phyloP scores from a whole-genome alignment of 805 yeast genomes.

The Lachancea sp. region DNA sequence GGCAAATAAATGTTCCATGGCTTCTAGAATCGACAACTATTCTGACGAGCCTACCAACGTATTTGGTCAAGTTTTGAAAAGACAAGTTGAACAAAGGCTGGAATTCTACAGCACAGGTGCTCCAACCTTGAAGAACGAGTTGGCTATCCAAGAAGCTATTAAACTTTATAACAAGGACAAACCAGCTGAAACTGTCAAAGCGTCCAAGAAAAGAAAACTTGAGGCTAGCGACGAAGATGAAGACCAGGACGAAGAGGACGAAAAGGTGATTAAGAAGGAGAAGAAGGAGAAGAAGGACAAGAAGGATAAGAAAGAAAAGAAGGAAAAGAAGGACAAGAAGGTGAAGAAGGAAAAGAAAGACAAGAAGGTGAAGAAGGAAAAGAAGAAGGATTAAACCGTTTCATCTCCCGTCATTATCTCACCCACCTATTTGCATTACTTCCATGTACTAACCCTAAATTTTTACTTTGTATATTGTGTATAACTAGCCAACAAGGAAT shows the following conservation, averaged over 20 bases:
- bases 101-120: slow-evolving; percentile 94
- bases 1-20: slow-evolving; percentile 98
- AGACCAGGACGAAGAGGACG: slow-evolving; percentile 33
- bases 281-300: slow-evolving; percentile 46
- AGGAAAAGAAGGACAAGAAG: slow-evolving; percentile 44
- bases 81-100: slow-evolving; percentile 97
- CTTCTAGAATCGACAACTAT: slow-evolving; percentile 96
- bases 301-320: slow-evolving; percentile 44
- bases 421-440: slow-evolving; percentile 8
- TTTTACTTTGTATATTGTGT: slow-evolving; percentile 11
- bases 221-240: slow-evolving; percentile 34
- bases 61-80: slow-evolving; percentile 85
- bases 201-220: slow-evolving; percentile 26
- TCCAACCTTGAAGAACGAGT: slow-evolving; percentile 92
- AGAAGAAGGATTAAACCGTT: slow-evolving; percentile 19
- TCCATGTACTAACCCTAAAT: slow-evolving; percentile 4
- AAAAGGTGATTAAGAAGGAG: slow-evolving; percentile 43
- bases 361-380: slow-evolving; percentile 38
- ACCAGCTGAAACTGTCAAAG: slow-evolving; percentile 38
- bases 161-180: slow-evolving; percentile 47
- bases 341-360: slow-evolving; percentile 45
- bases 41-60: slow-evolving; percentile 88
- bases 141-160: slow-evolving; percentile 90
- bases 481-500: slow-evolving; percentile 11
- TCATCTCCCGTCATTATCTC: background rate